A percentile compares a stretch with the other conserved stretches of the same genome.
These are phyloP conservation scores for Leucosporidium creatinivorum DNA, from an alignment of 768 basidiomycete species.

Conservation along the genomic window DNA sequence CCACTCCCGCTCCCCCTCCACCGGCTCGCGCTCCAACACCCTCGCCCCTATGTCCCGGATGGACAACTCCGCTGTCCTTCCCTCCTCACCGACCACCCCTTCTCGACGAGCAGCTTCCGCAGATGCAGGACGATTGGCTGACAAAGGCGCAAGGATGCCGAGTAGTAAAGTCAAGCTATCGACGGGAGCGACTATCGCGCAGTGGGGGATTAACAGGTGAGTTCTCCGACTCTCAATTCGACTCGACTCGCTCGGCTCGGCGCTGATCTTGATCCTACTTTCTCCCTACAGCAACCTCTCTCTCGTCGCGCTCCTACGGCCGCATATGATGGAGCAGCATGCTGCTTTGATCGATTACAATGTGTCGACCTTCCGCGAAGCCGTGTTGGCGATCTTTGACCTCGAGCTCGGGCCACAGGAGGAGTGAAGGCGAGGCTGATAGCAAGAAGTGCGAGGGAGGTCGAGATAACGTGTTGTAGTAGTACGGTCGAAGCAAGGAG, in stretches of 20 bases:
- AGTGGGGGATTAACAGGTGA: conserved; percentile 68
- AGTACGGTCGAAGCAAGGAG: no score
- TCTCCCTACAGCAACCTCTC: conserved; percentile 34
- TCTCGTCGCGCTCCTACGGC: conserved; percentile 61
- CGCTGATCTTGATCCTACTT: background rate
- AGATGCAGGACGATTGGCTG: background rate
- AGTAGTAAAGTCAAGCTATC: conserved; percentile 34
- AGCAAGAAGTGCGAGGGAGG: no score
- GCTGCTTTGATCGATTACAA: conserved; percentile 78
- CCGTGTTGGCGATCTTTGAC: conserved; percentile 71
- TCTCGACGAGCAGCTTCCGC: background rate
- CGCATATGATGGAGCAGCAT: conserved; percentile 62
- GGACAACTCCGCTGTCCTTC: background rate
- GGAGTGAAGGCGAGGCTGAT: background rate
- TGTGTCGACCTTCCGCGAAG: conserved; percentile 73
- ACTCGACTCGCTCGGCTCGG: background rate
- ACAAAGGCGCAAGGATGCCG: conserved; percentile 11
- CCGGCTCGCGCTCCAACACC: background rate
- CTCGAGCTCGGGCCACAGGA: conserved; percentile 47
- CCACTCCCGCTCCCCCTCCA: conserved; percentile 12
- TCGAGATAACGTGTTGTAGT: no score
- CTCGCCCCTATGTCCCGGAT: background rate
- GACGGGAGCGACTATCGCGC: conserved; percentile 69
- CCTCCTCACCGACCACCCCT: background rate
- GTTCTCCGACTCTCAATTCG: conserved; percentile 49